Conservation (phyloP, 257 asterid species). For the Plectranthus barbatus region DNA sequence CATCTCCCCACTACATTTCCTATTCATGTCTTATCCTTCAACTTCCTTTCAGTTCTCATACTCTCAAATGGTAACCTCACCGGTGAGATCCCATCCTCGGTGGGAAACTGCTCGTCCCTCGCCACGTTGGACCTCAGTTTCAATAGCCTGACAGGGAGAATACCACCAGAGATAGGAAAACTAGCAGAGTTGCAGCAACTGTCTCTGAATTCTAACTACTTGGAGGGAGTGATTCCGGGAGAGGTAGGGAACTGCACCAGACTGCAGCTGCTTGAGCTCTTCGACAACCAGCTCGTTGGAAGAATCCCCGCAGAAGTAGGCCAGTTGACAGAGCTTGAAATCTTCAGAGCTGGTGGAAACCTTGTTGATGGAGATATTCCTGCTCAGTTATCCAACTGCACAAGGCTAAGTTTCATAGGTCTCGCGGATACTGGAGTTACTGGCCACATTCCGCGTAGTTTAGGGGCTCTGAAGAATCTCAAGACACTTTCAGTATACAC, state of each 20-base stretch:
- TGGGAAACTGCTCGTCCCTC: conserved; percentile 47
- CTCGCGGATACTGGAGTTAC: conserved; percentile 59
- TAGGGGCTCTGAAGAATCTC: conserved; percentile 52
- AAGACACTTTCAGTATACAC: conserved; percentile 54
- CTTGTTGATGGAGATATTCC: conserved; percentile 52
- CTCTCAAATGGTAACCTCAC: conserved; percentile 46
- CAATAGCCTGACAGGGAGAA: conserved; percentile 44
- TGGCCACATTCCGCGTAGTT: conserved; percentile 45
- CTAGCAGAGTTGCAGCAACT: conserved; percentile 34
- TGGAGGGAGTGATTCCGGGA: conserved; percentile 45
- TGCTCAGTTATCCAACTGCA: conserved; percentile 48
- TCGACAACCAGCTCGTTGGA: conserved; percentile 50
- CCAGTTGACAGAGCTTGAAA: conserved; percentile 30
- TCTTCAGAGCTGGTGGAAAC: conserved; percentile 64
- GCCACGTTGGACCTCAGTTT: conserved; percentile 48
- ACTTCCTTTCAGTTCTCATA: conserved; percentile 32
- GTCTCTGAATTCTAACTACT: conserved; percentile 39
- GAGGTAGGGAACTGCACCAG: conserved; percentile 48
- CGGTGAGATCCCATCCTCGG: conserved; percentile 41
- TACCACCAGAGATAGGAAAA: conserved; percentile 48
- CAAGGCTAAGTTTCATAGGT: conserved; percentile 37
- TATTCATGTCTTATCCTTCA: conserved; percentile 34
- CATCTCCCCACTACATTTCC: conserved; percentile 54
- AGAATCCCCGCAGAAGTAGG: conserved; percentile 42
- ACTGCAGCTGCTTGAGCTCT: conserved; percentile 45